These are phyloP conservation scores for Ophiocordyceps camponoti-leonardi DNA, from an alignment of 2,329 filamentous ascomycete genomes.

Conservation along the genomic window DNA sequence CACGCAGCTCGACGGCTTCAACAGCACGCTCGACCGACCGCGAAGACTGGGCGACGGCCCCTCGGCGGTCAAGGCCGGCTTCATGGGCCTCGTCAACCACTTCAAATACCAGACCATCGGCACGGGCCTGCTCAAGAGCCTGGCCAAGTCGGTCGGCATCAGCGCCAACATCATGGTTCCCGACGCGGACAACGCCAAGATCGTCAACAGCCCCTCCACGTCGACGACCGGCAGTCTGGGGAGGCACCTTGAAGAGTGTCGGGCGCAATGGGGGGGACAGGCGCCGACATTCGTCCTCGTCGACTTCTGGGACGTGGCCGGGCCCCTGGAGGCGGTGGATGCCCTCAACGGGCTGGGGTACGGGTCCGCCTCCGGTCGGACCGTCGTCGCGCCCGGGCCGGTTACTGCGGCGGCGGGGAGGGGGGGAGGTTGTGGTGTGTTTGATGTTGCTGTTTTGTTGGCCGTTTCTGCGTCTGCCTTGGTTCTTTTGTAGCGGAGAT, in stretches of 20 bases:
- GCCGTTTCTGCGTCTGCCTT: not conserved
- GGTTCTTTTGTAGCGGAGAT: not conserved
- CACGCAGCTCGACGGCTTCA: constrained; percentile 44
- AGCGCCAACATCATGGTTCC: constrained; percentile 39
- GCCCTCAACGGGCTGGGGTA: constrained; percentile 36
- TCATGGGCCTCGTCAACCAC: constrained; percentile 64
- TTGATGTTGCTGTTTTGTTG: not conserved
- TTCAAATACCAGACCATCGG: constrained; percentile 47
- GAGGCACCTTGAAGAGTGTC: constrained; percentile 34
- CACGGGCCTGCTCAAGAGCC: constrained; percentile 28
- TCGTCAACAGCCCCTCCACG: constrained; percentile 43
- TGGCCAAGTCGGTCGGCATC: not conserved
- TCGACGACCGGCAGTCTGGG: constrained; percentile 38
- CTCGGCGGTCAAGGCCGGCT: constrained; percentile 36
- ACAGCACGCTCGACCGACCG: constrained; percentile 55
- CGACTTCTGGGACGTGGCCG: constrained; percentile 62
- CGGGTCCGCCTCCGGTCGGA: constrained; percentile 18
- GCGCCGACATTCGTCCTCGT: constrained; percentile 60
- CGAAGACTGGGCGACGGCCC: constrained; percentile 27
- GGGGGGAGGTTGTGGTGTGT: not conserved
- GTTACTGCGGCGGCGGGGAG: not conserved
- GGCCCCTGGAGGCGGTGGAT: constrained; percentile 54
- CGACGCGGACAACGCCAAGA: constrained; percentile 38
- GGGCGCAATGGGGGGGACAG: constrained; percentile 40
- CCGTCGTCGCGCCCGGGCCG: not conserved